These are phyloP conservation scores for Starmerella bombicola DNA, from an alignment of 805 yeast species.

Conservation along the genomic window DNA sequence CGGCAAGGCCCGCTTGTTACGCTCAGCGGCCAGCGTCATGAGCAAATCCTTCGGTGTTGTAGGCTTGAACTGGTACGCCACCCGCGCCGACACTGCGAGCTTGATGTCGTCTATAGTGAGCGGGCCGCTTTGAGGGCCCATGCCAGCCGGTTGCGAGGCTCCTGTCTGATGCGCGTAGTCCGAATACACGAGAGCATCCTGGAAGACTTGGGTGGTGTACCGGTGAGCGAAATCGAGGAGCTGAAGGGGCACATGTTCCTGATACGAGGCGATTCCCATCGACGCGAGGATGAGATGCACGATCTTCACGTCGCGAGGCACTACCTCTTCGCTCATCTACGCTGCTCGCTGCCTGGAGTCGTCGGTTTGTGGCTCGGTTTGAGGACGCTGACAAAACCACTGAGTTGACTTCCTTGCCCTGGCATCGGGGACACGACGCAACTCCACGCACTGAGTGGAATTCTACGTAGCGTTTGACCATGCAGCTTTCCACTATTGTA, in stretches of 20 bases:
- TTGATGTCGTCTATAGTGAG: constrained; percentile 82
- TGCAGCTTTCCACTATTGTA: constrained; percentile 12
- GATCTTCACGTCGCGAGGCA: constrained; percentile 83
- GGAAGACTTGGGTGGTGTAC: constrained; percentile 73
- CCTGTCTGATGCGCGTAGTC: constrained; percentile 46
- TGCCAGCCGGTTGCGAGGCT: constrained; percentile 28
- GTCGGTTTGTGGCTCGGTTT: too few relatives aligned
- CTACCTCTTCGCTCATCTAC: constrained; percentile 22
- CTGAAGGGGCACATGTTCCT: constrained; percentile 91
- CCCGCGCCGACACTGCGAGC: constrained; percentile 82
- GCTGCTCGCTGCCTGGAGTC: too few relatives aligned
- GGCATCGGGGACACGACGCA: too few relatives aligned
- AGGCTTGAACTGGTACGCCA: constrained; percentile 94
- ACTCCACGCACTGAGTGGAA: too few relatives aligned
- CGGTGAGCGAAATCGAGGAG: constrained; percentile 90
- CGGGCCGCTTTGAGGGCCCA: constrained; percentile 31
- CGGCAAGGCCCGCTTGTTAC: constrained; percentile 82
- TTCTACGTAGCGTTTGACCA: too few relatives aligned
- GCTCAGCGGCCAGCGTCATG: constrained; percentile 80
- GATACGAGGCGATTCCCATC: constrained; percentile 80
- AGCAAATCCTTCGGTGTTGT: constrained; percentile 87
- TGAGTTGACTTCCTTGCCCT: too few relatives aligned
- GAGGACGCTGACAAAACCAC: too few relatives aligned
- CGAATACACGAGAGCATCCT: constrained; percentile 78
- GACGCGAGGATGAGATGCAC: constrained; percentile 85